Base-by-base conservation (phyloP, 2,329 filamentous ascomycete species). In the Diplodia intermedia region DNA sequence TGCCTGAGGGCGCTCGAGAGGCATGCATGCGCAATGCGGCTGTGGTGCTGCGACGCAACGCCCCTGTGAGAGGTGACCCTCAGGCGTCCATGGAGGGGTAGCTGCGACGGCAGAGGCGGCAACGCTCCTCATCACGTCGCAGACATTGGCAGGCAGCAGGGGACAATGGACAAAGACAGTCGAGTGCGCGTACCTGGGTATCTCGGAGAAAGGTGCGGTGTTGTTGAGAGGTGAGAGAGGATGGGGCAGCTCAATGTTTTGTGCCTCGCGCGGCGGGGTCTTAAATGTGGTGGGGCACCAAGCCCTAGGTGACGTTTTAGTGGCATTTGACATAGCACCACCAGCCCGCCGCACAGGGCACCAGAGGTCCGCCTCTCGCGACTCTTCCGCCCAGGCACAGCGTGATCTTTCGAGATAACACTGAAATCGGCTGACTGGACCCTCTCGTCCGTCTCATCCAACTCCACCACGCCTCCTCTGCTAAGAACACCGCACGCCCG, bases 361-460 rank as follows among this genome's bases (percentile, higher is more conserved):
- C 7, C 40, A 38, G 50, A n/a, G 31, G 50, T 23, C 65, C 29
- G 63, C 33, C 61, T 53, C 62, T 31, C 62, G 18, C 38, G 29
- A 66, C 36, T 14, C 18, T 12, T 14, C n/a, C 15, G 36, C 47
- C n/a, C 7, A 14, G 23, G n/a, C 29, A 52, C 61, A 47, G 23
- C 62, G 54, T 66, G n/a, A 56, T 66, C 65, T 57, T 67, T 67
- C 54, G 65, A 67, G 53, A 52, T 67, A 60, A 56, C 65, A 67
- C 31, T 60, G 40, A 50, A 26, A 67, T 67, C 54, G 65, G 20
- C 38, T 67, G 65, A 67, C 55, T 60, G n/a, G 54, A 43, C 65
- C 40, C 65, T 60, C 43, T 40, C 40, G 14, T 11, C 33, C 54
- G 60, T 67, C 54, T 23, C 53, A 57, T 43, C 5, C 5, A 33